Conservation (phyloP, 75 land plant genomes). For the Cupressus sempervirens region DNA sequence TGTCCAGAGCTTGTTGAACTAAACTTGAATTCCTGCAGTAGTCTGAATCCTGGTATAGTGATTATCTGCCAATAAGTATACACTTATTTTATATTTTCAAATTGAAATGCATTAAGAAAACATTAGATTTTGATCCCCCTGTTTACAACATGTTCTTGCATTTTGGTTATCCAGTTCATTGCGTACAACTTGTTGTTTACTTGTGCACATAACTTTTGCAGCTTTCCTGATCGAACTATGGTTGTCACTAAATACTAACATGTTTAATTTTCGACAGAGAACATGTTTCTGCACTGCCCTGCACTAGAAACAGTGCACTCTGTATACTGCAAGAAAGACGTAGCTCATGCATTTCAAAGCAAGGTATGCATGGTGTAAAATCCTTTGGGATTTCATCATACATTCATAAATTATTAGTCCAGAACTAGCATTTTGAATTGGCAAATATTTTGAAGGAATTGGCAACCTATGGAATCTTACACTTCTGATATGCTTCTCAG, state of each 20-base stretch:
- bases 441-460: neutral
- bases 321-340: slow-evolving; percentile 36
- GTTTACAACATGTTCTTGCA: neutral
- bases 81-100: neutral
- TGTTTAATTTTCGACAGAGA: slow-evolving; percentile 30
- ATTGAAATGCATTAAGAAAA: neutral
- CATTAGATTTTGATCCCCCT: neutral
- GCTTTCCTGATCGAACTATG: neutral
- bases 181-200: neutral
- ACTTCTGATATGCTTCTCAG: neutral
- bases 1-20: slow-evolving; percentile 72
- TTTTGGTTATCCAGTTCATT: neutral
- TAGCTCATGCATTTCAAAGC: slow-evolving; percentile 32
- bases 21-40: slow-evolving; percentile 56
- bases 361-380: slow-evolving; percentile 35
- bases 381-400: neutral
- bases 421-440: neutral
- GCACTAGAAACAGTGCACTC: slow-evolving; percentile 47
- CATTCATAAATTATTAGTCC: neutral
- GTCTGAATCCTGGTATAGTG: slow-evolving; percentile 56
- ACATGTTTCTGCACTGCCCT: slow-evolving; percentile 58
- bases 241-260: neutral
- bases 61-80: neutral
- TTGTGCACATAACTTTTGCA: neutral
- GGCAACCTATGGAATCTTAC: neutral